Conservation (phyloP, 2,329 filamentous ascomycete genomes). For the Fusarium tjaetaba region DNA sequence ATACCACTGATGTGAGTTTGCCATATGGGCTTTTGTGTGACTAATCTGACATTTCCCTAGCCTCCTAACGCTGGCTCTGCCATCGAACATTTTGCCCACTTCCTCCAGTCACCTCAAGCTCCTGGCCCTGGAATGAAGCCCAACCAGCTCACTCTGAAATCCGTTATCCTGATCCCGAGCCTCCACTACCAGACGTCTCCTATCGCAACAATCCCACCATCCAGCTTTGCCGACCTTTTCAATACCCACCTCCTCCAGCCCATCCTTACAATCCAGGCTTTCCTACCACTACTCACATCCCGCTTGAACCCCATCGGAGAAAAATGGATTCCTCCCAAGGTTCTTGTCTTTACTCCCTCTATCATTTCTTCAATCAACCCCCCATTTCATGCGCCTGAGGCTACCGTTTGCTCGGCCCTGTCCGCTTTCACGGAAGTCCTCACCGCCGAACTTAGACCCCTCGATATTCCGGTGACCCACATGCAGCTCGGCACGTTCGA, state of each 20-base stretch:
- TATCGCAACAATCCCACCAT: conserved; percentile 84
- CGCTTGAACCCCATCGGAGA: conserved; percentile 64
- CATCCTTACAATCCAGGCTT: conserved; percentile 87
- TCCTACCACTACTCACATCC: conserved; percentile 80
- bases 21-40: not conserved
- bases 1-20: conserved; percentile 77
- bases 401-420: conserved; percentile 85
- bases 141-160: conserved; percentile 79
- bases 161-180: conserved; percentile 85
- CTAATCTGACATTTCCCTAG: conserved; percentile 53
- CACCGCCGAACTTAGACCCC: conserved; percentile 78
- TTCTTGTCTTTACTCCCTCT: conserved; percentile 81
- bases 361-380: conserved; percentile 83
- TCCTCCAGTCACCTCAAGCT: conserved; percentile 78
- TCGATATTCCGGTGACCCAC: conserved; percentile 83
- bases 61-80: conserved; percentile 73
- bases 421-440: conserved; percentile 85
- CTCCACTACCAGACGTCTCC: conserved; percentile 83
- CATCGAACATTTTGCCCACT: conserved; percentile 75
- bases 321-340: conserved; percentile 67
- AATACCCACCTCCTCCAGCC: conserved; percentile 93
- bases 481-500: conserved; percentile 94
- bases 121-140: conserved; percentile 80
- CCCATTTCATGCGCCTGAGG: conserved; percentile 86
- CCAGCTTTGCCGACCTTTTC: conserved; percentile 87